Evolutionary conservation across 2,329 filamentous ascomycete genomes (phyloP).

Genomic region (Fusarium tricinctum): DNA sequence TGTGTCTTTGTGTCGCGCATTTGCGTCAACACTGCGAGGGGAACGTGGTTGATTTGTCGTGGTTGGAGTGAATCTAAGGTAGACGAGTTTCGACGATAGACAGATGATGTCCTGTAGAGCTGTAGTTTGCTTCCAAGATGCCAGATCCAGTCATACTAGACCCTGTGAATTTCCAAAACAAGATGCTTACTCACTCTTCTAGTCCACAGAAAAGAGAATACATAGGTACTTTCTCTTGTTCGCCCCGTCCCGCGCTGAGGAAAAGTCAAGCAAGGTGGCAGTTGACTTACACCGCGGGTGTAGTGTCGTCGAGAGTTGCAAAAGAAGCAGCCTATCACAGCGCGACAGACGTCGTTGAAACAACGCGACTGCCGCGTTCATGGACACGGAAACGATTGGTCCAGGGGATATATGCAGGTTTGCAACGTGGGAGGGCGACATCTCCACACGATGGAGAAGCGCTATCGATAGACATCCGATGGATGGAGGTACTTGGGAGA

Average conservation of each 20-base stretch:
- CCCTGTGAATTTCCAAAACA: constrained; percentile 25
- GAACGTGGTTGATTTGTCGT: constrained; percentile 28
- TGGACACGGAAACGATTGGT: constrained; percentile 43
- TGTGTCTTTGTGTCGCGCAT: constrained; percentile 27
- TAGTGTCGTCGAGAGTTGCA: constrained; percentile 5
- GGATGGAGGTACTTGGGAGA: constrained; percentile 18
- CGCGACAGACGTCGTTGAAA: constrained; percentile 36
- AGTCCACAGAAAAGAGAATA: constrained; percentile 11
- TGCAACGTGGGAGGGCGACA: constrained; percentile 27
- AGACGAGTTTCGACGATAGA: constrained; percentile 24
- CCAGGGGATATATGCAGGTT: constrained; percentile 39
- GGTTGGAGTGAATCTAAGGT: not conserved
- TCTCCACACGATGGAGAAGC: constrained; percentile 41
- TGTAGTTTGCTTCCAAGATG: constrained; percentile 4
- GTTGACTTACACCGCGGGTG: constrained; percentile 21
- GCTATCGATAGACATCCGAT: constrained; percentile 50
- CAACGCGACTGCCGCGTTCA: constrained; percentile 48
- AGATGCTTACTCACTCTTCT: not conserved
- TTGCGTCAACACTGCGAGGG: constrained; percentile 11
- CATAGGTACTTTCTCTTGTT: constrained; percentile 1
- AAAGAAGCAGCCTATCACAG: constrained; percentile 31
- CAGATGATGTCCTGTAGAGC: constrained; percentile 24
- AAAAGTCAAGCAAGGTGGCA: not conserved
- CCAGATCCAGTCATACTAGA: constrained; percentile 14
- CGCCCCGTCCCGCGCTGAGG: constrained; percentile 11